Evolutionary conservation across 495 filamentous ascomycete species (phyloP), one percentile per base, ranked within the genome.

Genomic region (Amphirosellinia nigrospora): DNA sequence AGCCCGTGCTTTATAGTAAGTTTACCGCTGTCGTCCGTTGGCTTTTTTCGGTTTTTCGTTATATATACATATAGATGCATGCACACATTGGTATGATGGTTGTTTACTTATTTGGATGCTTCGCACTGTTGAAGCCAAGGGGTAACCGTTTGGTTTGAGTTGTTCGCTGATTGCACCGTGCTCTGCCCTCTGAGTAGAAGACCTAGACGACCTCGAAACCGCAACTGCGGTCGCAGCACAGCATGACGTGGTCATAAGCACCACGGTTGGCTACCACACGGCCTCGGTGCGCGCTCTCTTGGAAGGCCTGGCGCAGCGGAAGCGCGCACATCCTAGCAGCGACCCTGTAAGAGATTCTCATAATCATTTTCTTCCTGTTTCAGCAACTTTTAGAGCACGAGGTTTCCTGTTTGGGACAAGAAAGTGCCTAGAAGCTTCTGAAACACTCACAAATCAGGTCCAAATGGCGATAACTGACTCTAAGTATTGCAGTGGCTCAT

Each of bases 161-260:
- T 15, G 28, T 6, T 36, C 30, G 63, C 63, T 65, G 13, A 65
- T 11, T 16, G n/a, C 3, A 30, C 21, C 3, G 23, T 64, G n/a
- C 21, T 10, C 30, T 28, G 30, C 46, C 6, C 8, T n/a, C n/a
- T 53, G 15, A 53, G 53, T 10, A 65, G 63, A 71, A 23, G 74
- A 69, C 41, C 36, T 76, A 1, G 81, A 83, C 62, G 79, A 83
- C 38, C 32, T 69, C 10, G 77, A 80, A 3, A 66, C 72, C 13
- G 72, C 78, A 9, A 58, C 56, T 16, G 71, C 69, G 1, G 76
- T 73, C 30, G 80, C 81, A 0, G 73, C 71, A 9, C 71, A 81
- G 52, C 76, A 83, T 65, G 82, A 84, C 52, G 55, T 84, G 34
- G 78, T 85, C 26, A 79, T 84, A 61, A 79, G 82, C 65, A 74